Evolutionary conservation across 2,329 filamentous ascomycete genomes (phyloP), one percentile per base, ranked within the genome.

Genomic region (Aspergillus fumigatiaffinis): DNA sequence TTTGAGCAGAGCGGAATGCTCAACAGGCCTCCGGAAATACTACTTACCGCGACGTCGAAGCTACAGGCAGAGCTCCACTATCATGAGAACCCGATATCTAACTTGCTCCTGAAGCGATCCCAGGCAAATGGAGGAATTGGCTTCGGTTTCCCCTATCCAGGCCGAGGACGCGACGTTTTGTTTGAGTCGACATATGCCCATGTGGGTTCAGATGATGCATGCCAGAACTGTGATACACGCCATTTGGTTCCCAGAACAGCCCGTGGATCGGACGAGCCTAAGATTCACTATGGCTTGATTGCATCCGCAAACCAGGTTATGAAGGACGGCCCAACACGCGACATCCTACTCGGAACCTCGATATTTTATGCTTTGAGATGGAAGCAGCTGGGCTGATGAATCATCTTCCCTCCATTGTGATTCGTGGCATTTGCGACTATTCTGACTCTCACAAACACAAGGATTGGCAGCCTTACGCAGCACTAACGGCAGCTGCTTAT

Each of bases 241-340:
- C 46, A 32, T 14, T 29, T 20, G 0, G 32, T 60, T 6, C 10
- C 1, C 17, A 48, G 52, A 10, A 26, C 48, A 17, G 21, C 17
- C 9, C 50, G 53, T 20, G n/a, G 7, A 9, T 12, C 10, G 3
- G 9, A 20, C 46, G 38, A 9, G 9, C 56, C 56, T 10, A 20
- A 26, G 9, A 52, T 66, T 4, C 63, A 65, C 44, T 66, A 63
- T 50, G 63, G 63, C 1, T 48, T 57, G 3, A 60, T 66, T 21
- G 63, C 63, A 9, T 65, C 62, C 2, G 63, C 57, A 1, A 60
- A 64, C 23, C 53, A 60, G 42, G 60, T 66, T 20, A 57, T 63
- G 8, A 61, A 58, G 29, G 35, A 46, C 42, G 42, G n/a, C n/a
- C 10, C 20, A 21, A 21, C 21, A 12, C n/a, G 42, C 8, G 42